Conservation (phyloP, 148 eudicot species). For the Fagopyrum tataricum region DNA sequence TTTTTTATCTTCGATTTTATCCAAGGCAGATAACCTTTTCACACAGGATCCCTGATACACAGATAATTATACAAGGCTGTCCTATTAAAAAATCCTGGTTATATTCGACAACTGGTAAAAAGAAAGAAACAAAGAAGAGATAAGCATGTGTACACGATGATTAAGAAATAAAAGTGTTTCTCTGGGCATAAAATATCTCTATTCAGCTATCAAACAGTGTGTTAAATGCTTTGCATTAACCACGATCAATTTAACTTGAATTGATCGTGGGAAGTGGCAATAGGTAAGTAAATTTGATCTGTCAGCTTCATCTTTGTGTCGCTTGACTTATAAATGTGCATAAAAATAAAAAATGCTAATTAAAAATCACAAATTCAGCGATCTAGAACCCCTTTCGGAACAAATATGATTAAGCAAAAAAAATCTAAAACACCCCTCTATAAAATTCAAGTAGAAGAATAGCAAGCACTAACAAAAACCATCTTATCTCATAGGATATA, state of each 20-base stretch:
- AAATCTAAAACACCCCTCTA: background rate
- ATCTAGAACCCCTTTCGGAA: too few species aligned
- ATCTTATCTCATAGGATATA: background rate
- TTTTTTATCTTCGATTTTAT: constrained; percentile 63
- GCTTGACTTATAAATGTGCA: background rate
- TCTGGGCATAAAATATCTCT: background rate
- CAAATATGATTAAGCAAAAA: too few species aligned
- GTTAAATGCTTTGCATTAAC: background rate
- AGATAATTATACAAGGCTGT: background rate
- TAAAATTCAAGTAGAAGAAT: background rate
- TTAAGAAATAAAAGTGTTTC: background rate
- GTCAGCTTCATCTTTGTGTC: background rate
- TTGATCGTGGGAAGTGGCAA: background rate
- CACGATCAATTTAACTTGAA: background rate
- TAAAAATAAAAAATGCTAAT: too few species aligned
- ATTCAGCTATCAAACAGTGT: background rate
- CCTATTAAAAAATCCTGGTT: background rate
- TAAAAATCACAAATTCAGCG: too few species aligned
- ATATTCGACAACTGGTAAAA: background rate
- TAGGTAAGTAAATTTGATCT: background rate
- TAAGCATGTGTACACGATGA: background rate
- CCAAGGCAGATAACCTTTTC: constrained; percentile 62
- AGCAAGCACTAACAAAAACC: background rate
- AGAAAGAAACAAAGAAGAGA: background rate
- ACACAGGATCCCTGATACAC: constrained; percentile 89